phyloP scores from a whole-genome alignment of 2,329 filamentous ascomycete species.

The Fusarium protoensiforme region DNA sequence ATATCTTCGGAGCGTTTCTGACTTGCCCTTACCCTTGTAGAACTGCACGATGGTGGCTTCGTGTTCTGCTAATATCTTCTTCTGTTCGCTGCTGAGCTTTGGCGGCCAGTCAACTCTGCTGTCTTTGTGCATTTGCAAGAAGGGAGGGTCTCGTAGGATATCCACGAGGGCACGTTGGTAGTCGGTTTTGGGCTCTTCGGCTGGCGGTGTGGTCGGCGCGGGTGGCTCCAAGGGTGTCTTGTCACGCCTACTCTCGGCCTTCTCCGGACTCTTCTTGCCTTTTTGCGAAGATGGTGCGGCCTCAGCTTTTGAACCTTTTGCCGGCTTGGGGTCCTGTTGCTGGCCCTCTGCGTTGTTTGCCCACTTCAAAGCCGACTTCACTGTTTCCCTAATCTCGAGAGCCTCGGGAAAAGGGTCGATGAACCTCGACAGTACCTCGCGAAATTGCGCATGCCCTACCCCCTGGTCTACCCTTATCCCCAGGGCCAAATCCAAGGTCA shows the following conservation, averaged over 20 bases:
- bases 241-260: too few relatives aligned
- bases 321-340: background rate
- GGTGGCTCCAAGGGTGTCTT: too few relatives aligned
- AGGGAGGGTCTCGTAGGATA: background rate
- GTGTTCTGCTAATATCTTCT: accelerated
- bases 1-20: background rate
- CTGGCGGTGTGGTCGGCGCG: background rate
- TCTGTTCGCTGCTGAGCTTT: background rate
- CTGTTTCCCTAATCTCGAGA: background rate
- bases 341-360: background rate
- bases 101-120: background rate
- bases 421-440: background rate
- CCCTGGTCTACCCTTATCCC: background rate
- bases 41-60: background rate
- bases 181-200: background rate
- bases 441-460: background rate
- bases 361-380: background rate
- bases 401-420: background rate
- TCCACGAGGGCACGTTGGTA: background rate
- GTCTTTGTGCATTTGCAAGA: background rate
- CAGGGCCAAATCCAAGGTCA: background rate
- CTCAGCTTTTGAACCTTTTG: background rate
- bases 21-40: background rate
- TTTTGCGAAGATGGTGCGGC: background rate
- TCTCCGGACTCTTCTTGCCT: background rate